Base-by-base conservation (phyloP, 345 rosid species). In the Eucalyptus viminalis region DNA sequence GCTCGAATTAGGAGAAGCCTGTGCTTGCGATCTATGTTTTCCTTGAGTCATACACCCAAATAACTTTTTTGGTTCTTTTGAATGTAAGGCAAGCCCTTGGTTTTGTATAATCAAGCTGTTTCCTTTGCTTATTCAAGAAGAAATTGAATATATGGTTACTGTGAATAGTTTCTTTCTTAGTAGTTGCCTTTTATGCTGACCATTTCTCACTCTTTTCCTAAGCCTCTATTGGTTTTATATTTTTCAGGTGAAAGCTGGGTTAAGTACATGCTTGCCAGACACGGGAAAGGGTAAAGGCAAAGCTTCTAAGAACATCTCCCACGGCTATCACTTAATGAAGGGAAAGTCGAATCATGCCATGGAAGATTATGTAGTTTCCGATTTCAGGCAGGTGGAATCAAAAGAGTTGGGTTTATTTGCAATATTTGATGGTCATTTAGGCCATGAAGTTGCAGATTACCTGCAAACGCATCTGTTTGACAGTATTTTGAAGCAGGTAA, bases 341-440 rank as follows among this genome's bases (percentile, higher is more conserved):
- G 99, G 99, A 87, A 97, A 97, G 90, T 91, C 99, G 15, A 92
- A 94, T 76, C 99, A 97, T 91, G 91, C 95, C 5, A 96, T 97
- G 99, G 99, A 97, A 89, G 99, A 97, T 88, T 97, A 95, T 34
- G 91, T 94, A 1, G 97, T 97, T 31, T 94, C 97, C 2, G 93
- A 94, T 11, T 94, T 96, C 90, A 95, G 89, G 94, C 92, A 92
- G 89, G 92, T 92, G 10, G 65, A 93, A 11, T 93, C 92, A 1
- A 90, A 91, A 15, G 98, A 97, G 88, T 87, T 97, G 89, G 99
- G 99, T 54, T 91, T 97, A 85, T 97, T 97, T 90, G 99, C 97
- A 5, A 95, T 97, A 91, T 97, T 94, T 54, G 99, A 97, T 88
- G 99, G 99, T 85, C 99, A 97, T 92, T 92, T 93, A 92, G 99